Conservation (phyloP, 2,329 filamentous ascomycete genomes). For the Fusarium subglutinans region DNA sequence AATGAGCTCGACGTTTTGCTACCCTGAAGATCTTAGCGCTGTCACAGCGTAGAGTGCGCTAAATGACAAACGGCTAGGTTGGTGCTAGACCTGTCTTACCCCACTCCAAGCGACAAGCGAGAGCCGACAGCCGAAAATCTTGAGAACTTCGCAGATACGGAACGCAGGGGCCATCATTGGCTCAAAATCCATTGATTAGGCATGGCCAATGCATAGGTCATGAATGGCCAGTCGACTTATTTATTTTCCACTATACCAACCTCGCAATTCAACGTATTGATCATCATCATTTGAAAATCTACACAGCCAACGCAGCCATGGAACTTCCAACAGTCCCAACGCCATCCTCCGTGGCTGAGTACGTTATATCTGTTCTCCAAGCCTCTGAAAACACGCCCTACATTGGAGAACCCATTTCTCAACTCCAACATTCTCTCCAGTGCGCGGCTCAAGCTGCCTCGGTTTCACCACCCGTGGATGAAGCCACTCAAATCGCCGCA, state of each 20-base stretch:
- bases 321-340: not conserved
- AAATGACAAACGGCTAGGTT: not conserved
- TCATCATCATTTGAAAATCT: rapidly evolving
- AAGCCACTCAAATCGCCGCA: not conserved
- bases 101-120: not conserved
- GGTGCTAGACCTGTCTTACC: not conserved
- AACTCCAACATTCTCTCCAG: not conserved
- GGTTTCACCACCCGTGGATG: not conserved
- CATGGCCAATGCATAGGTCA: not conserved
- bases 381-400: not conserved
- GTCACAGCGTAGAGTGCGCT: not conserved
- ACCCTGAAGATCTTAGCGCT: not conserved
- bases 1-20: not conserved
- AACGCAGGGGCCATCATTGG: not conserved
- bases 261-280: not conserved
- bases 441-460: not conserved
- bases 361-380: not conserved
- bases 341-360: not conserved
- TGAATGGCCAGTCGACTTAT: rapidly evolving
- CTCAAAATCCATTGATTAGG: no score
- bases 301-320: not conserved
- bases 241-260: not conserved
- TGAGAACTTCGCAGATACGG: no score
- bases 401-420: not conserved
- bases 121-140: not conserved